These are phyloP conservation scores for Logfia minima DNA, from an alignment of 129 eudicot genomes.

Conservation along the genomic window DNA sequence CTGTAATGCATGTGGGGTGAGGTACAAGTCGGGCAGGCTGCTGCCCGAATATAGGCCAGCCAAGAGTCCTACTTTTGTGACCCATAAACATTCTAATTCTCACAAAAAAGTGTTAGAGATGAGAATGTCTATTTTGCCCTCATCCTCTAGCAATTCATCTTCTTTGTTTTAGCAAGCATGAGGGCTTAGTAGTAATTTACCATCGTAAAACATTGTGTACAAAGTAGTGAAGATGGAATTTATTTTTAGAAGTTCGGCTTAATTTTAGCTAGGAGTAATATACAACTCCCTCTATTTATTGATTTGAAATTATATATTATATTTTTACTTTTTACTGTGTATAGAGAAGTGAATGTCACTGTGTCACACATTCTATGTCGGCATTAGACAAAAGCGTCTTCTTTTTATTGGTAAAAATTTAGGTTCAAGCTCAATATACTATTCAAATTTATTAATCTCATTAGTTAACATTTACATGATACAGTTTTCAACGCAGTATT, in stretches of 20 bases:
- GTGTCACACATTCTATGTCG: too few relatives aligned
- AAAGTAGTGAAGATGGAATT: conserved; percentile 29
- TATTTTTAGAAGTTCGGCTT: neutral
- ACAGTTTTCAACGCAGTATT: too few relatives aligned
- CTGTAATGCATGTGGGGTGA: conserved; percentile 81
- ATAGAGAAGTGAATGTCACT: too few relatives aligned
- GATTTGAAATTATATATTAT: too few relatives aligned
- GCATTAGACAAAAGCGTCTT: too few relatives aligned
- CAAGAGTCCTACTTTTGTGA: conserved; percentile 62
- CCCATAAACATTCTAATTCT: conserved; percentile 55
- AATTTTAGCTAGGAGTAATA: neutral
- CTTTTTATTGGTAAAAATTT: too few relatives aligned
- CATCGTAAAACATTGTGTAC: conserved; percentile 25
- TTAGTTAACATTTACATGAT: too few relatives aligned
- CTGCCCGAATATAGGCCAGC: conserved; percentile 76
- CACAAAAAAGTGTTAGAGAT: conserved; percentile 63
- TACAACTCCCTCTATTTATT: neutral
- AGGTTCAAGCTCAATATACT: too few relatives aligned
- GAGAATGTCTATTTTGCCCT: conserved; percentile 41
- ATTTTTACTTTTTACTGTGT: too few relatives aligned
- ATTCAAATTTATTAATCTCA: too few relatives aligned
- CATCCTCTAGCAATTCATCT: conserved; percentile 25
- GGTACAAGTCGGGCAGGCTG: conserved; percentile 68
- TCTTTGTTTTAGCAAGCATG: conserved; percentile 1
- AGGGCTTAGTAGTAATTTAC: conserved; percentile 28